Evolutionary conservation across 495 filamentous ascomycete species (phyloP).

Genomic region (Pyrenopolyporus hunteri): DNA sequence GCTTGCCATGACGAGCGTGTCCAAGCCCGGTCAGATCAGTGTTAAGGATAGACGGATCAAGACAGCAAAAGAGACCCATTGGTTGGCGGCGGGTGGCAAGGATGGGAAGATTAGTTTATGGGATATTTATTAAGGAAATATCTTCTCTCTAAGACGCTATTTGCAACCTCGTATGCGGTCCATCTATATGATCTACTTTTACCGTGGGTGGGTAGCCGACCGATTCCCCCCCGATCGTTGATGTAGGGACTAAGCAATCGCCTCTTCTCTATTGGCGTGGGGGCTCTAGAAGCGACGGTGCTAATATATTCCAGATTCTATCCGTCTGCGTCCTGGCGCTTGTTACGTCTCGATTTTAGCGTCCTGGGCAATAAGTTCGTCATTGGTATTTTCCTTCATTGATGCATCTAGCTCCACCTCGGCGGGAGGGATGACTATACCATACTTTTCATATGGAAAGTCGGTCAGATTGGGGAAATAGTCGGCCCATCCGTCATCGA

Average conservation of each 20-base stretch:
- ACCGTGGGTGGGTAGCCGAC: not conserved
- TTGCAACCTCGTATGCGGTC: not conserved
- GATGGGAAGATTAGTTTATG: slow-evolving; percentile 96
- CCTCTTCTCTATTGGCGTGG: not conserved
- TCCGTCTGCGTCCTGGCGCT: not conserved
- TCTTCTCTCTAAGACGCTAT: not conserved
- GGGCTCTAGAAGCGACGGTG: not conserved
- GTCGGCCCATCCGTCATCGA: slow-evolving; percentile 77
- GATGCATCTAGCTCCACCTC: slow-evolving; percentile 46
- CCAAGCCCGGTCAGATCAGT: slow-evolving; percentile 46
- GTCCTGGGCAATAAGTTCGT: slow-evolving; percentile 28
- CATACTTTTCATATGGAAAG: slow-evolving; percentile 77
- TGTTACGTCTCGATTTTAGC: slow-evolving; percentile 12
- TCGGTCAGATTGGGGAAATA: slow-evolving; percentile 65
- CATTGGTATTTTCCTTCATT: slow-evolving; percentile 41
- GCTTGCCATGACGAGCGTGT: slow-evolving; percentile 16
- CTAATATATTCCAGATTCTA: not conserved
- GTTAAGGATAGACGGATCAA: slow-evolving; percentile 69
- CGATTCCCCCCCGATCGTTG: not conserved
- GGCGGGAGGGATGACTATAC: slow-evolving; percentile 58
- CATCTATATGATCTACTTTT: not conserved
- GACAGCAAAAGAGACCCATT: slow-evolving; percentile 75
- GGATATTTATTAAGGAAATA: slow-evolving; percentile 80
- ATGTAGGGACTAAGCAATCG: not conserved
- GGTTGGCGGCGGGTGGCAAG: slow-evolving; percentile 90